Conservation (phyloP, 495 filamentous ascomycete genomes). For the Neurospora sp. region DNA sequence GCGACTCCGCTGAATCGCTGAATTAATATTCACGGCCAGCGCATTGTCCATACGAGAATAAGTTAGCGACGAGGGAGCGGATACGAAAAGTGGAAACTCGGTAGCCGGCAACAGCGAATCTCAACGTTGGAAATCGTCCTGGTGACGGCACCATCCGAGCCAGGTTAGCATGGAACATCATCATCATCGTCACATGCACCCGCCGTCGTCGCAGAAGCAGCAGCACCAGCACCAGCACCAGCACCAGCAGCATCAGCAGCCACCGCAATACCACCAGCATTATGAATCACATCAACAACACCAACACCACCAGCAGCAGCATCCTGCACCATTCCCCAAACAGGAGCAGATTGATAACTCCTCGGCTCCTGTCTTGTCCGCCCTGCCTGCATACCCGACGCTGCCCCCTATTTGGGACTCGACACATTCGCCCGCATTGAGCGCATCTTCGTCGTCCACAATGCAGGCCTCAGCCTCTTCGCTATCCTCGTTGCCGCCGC, state of each 20-base stretch:
- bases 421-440: background rate
- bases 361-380: background rate
- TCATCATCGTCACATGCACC: background rate
- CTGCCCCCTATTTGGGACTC: background rate
- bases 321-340: background rate
- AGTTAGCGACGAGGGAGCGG: background rate
- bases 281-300: background rate
- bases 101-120: background rate
- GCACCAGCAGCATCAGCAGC: background rate
- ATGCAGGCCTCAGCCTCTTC: background rate
- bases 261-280: background rate
- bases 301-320: background rate
- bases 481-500: background rate
- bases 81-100: background rate
- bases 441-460: background rate
- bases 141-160: background rate
- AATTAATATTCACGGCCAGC: background rate
- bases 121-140: background rate
- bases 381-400: constrained; percentile 1
- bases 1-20: background rate
- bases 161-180: background rate
- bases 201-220: background rate
- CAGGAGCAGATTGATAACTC: background rate
- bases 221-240: constrained; percentile 17
- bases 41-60: background rate